phyloP scores from a whole-genome alignment of 2,329 filamentous ascomycete genomes.

The Beauveria sp. region DNA sequence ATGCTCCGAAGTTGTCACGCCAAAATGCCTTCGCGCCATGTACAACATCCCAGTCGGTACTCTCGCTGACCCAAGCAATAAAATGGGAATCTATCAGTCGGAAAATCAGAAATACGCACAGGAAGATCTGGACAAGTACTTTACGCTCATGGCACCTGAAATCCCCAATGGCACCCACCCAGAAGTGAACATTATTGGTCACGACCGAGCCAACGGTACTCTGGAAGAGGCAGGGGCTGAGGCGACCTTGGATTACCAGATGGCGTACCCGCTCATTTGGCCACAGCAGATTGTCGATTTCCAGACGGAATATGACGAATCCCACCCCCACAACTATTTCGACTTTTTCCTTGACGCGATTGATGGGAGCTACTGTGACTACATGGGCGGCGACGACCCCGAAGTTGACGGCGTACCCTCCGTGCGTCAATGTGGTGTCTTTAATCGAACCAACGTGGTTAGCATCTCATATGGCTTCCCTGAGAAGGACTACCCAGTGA shows the following conservation, averaged over 20 bases:
- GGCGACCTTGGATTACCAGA: slow-evolving; percentile 40
- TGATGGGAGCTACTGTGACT: slow-evolving; percentile 42
- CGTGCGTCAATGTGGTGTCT: slow-evolving; percentile 23
- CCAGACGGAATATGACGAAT: slow-evolving; percentile 16
- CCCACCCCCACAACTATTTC: background rate
- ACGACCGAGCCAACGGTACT: slow-evolving; percentile 16
- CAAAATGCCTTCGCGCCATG: slow-evolving; percentile 35
- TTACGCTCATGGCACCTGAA: slow-evolving; percentile 22
- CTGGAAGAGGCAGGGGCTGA: slow-evolving; percentile 25
- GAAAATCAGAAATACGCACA: slow-evolving; percentile 32
- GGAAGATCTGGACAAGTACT: slow-evolving; percentile 31
- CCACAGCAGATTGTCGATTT: slow-evolving; percentile 40
- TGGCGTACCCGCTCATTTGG: slow-evolving; percentile 41
- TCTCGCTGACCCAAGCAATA: slow-evolving; percentile 25
- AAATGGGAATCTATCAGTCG: slow-evolving; percentile 35
- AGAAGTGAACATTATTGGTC: slow-evolving; percentile 23
- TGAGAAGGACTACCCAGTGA: slow-evolving; percentile 36
- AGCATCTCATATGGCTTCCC: slow-evolving; percentile 38
- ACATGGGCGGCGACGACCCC: slow-evolving; percentile 38
- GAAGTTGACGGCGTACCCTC: slow-evolving; percentile 39
- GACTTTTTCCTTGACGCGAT: slow-evolving; percentile 39
- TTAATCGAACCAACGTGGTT: slow-evolving; percentile 25
- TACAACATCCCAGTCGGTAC: slow-evolving; percentile 30
- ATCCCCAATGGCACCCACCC: slow-evolving; percentile 33
- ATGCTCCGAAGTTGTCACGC: slow-evolving; percentile 18